Evolutionary conservation across 371 early-diverging fungal species (phyloP), one percentile per base, ranked within the genome.

Genomic region (Lichtheimia ornata): DNA sequence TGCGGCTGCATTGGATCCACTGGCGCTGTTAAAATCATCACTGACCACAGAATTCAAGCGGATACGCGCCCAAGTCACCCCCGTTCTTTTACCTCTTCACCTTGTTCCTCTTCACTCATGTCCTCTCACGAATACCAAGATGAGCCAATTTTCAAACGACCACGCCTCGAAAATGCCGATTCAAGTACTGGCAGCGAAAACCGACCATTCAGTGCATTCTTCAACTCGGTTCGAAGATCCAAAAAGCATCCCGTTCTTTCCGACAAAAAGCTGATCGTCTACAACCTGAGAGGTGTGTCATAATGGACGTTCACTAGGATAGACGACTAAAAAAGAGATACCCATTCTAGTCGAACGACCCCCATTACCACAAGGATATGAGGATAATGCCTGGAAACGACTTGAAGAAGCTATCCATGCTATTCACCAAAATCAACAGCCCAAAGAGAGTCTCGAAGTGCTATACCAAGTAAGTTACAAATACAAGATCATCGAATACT

Each of bases 361-460:
- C 2, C 77, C 80, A n/a, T 66, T 94, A n/a, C 91, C 95, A 12
- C 71, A 71, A 13, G 82, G 83, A 28, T 94, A 86, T 64, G 88
- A 35, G 88, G 70, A 77, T 11, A 79, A 79, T 50, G 87, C 91
- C 1, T 91, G 92, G 85, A 62, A 57, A 25, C 76, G 83, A 40
- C 77, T 96, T 14, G 76, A 86, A 60, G 55, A 66, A 1, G 94
- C 94, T 4, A 88, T 95, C 17, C 73, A 75, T 4, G 89, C 92
- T n/a, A 92, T 95, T 27, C 88, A 90, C 28, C 62, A 72, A n/a
- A 73, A 80, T 35, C 64, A 73, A 54, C 79, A 84, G 1, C 83
- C 87, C 1, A 62, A 75, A 5, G 90, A 91, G 55, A 89, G 92
- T 30, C 74, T 92, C 7, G 95, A 95, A 64, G 92, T 91, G 59